phyloP scores from a whole-genome alignment of 2,329 filamentous ascomycete species.

The Verticillium nonalfalfae region DNA sequence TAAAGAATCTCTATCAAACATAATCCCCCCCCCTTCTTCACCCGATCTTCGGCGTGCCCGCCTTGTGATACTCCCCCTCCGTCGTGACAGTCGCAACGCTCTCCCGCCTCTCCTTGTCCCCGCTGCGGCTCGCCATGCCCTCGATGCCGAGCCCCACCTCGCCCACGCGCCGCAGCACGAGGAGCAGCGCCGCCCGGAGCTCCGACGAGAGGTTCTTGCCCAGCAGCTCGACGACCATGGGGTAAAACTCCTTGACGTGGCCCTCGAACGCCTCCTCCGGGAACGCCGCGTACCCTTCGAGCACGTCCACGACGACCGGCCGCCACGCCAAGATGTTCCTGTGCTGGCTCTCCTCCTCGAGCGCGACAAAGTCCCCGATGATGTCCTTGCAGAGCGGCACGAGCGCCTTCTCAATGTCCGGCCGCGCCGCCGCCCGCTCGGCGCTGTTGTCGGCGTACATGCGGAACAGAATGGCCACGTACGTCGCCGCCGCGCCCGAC shows the following conservation, averaged over 20 bases:
- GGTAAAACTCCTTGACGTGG: slow-evolving; percentile 79
- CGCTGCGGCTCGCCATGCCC: slow-evolving; percentile 30
- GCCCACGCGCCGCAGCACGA: slow-evolving; percentile 73
- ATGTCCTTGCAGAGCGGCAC: slow-evolving; percentile 96
- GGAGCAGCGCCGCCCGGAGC: slow-evolving; percentile 69
- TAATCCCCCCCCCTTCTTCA: neutral
- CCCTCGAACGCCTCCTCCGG: slow-evolving; percentile 71
- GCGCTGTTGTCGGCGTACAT: slow-evolving; percentile 92
- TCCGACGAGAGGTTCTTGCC: slow-evolving; percentile 76
- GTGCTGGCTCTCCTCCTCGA: slow-evolving; percentile 95
- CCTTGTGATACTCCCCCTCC: slow-evolving; percentile 13
- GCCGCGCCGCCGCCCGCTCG: slow-evolving; percentile 71
- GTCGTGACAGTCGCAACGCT: slow-evolving; percentile 30
- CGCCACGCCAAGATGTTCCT: slow-evolving; percentile 96
- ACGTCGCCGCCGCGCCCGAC: slow-evolving; percentile 84
- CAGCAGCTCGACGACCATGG: slow-evolving; percentile 75
- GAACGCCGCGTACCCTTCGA: slow-evolving; percentile 88
- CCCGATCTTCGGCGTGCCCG: neutral
- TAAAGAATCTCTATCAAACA: neutral
- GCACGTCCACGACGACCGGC: slow-evolving; percentile 91
- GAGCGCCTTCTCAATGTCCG: slow-evolving; percentile 83
- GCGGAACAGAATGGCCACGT: slow-evolving; percentile 89
- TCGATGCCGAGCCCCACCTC: slow-evolving; percentile 62
- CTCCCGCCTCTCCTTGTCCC: slow-evolving; percentile 26
- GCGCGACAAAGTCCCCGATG: slow-evolving; percentile 71